A percentile compares a stretch with the other conserved stretches of the same genome.
Conservation (phyloP, 495 filamentous ascomycete species). For the Clavariopsis aquatica region DNA sequence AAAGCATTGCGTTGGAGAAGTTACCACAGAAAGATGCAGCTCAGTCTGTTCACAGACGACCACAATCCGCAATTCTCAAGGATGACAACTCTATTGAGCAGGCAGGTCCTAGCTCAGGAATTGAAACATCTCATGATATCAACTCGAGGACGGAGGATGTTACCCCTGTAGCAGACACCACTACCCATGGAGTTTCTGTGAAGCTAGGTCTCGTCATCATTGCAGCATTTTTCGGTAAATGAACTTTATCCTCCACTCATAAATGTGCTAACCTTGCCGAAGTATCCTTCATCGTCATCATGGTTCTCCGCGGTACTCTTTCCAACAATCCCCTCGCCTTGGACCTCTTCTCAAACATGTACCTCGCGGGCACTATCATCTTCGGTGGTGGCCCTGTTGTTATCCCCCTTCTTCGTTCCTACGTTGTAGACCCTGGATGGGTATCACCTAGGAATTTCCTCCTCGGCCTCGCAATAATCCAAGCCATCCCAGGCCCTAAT, state of each 20-base stretch:
- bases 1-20: constrained; percentile 23
- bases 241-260: neutral
- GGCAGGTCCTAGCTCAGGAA: neutral
- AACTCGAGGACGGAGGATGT: neutral
- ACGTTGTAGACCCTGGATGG: constrained; percentile 80
- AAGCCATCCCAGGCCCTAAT: constrained; percentile 82
- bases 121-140: neutral
- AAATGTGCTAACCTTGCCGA: constrained; percentile 10
- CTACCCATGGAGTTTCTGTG: constrained; percentile 45
- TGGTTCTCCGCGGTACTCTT: constrained; percentile 58
- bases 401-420: constrained; percentile 75
- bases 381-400: constrained; percentile 87
- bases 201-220: constrained; percentile 54
- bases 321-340: constrained; percentile 52
- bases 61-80: constrained; percentile 11
- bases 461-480: constrained; percentile 78
- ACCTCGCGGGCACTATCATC: constrained; percentile 85
- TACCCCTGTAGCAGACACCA: constrained; percentile 24
- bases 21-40: neutral
- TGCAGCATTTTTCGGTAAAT: constrained; percentile 55
- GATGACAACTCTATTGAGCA: neutral
- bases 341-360: constrained; percentile 76
- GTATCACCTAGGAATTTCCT: constrained; percentile 78
- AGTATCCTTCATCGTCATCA: constrained; percentile 56
- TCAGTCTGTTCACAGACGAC: constrained; percentile 26